Base-by-base conservation (phyloP, 2,329 filamentous ascomycete genomes). In the Aspergillus pseudoterreus region DNA sequence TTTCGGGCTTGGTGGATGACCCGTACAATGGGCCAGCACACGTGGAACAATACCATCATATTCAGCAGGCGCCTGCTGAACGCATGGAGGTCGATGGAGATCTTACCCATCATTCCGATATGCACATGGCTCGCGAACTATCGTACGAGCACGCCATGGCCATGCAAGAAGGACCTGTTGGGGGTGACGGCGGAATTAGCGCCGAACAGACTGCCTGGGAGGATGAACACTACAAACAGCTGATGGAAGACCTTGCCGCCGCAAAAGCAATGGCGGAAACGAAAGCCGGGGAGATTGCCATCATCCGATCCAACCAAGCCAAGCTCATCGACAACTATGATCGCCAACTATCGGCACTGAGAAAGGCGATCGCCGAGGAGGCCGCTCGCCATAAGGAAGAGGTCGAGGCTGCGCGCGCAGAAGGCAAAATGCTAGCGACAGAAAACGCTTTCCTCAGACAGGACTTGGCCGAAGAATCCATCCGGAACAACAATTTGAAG, bases 221-320 rank as follows among this genome's bases (percentile, higher is more conserved):
- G 56, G 67, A 68, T 45, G 69, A 76, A 50, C 63, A 64, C 47
- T 65, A 75, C 4, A 60, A 75, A 42, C 63, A 63, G 46, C 62
- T 75, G 8, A 60, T 64, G 35, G 63, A 68, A 46, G 72, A 75
- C 39, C 55, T 77, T 17, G 58, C 60, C 42, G 63, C 64, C 14
- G 71, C 73, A 17, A 75, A 69, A 57, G 65, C 67, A 11, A 62
- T 72, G 36, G 74, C 75, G 2, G 69, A 74, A 52, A 73, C 75
- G 21, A 83, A 82, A 63, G 69, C 78, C 6, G 83, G 83, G 30
- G 83, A 86, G 63, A 82, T 82, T 38, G 76, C 82, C 35, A 85
- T 84, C 36, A 77, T 86, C 15, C 77, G 83, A 12, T 74, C 78
- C 17, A 84, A 84, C 54, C 76, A 80, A 56, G 74, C 77, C 32